Conservation (phyloP, 768 basidiomycete species). For the Butyriboletus loyo region DNA sequence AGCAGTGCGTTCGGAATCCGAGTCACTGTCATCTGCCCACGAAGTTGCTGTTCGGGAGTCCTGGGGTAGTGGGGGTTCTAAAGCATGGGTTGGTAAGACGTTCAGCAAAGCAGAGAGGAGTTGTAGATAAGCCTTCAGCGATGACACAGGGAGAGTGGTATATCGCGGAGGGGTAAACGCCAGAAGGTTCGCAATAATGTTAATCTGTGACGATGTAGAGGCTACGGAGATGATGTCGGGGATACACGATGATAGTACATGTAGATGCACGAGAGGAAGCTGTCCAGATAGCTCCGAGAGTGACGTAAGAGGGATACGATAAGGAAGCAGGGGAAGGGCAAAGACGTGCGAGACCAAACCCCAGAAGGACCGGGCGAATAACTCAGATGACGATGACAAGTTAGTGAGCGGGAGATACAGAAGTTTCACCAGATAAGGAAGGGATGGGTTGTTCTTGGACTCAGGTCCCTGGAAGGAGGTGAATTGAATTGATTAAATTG, state of each 20-base stretch:
- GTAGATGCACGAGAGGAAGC: slow-evolving; percentile 52
- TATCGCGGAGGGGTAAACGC: slow-evolving; percentile 66
- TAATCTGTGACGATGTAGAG: slow-evolving; percentile 38
- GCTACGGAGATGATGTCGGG: slow-evolving; percentile 30
- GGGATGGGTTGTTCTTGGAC: slow-evolving; percentile 43
- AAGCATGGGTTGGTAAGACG: slow-evolving; percentile 47
- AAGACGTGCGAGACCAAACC: slow-evolving; percentile 55
- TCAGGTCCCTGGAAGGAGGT: slow-evolving; percentile 46
- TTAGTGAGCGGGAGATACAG: slow-evolving; percentile 21
- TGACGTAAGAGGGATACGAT: slow-evolving; percentile 60
- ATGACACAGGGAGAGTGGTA: slow-evolving; percentile 39
- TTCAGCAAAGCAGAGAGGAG: slow-evolving; percentile 52
- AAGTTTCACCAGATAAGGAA: slow-evolving; percentile 30
- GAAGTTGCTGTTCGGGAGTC: slow-evolving; percentile 11
- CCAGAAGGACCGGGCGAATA: slow-evolving; percentile 33
- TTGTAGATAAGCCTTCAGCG: slow-evolving; percentile 52
- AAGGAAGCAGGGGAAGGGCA: slow-evolving; percentile 74
- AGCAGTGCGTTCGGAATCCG: slow-evolving; percentile 36
- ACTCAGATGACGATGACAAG: slow-evolving; percentile 32
- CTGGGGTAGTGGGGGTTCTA: slow-evolving; percentile 42
- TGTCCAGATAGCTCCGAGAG: slow-evolving; percentile 63
- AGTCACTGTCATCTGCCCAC: slow-evolving; percentile 37
- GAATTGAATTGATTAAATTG: not conserved
- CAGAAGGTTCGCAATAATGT: slow-evolving; percentile 72
- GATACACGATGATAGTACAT: slow-evolving; percentile 30